A percentile compares a stretch with the other conserved stretches of the same genome.
These are phyloP conservation scores for Basidiobolus meristosporus DNA, from an alignment of 371 early-diverging fungal genomes.

Conservation along the genomic window DNA sequence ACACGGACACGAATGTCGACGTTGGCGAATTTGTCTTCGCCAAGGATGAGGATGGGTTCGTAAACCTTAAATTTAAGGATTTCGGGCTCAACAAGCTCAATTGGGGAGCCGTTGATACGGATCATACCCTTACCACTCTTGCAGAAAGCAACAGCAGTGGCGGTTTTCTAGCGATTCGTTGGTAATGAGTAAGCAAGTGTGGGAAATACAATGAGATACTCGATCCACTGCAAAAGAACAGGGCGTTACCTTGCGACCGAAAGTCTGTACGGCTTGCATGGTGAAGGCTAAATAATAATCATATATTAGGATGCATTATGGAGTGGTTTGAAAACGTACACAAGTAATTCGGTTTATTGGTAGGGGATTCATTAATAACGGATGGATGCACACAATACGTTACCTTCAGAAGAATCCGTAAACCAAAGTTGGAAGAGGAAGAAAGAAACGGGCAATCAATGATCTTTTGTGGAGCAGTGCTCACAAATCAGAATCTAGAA, in stretches of 20 bases:
- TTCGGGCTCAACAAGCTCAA: constrained; percentile 92
- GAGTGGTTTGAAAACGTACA: too few species aligned
- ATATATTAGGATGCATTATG: too few species aligned
- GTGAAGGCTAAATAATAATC: too few species aligned
- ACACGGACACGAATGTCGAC: constrained; percentile 96
- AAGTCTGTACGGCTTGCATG: constrained; percentile 10
- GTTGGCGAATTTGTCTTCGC: constrained; percentile 88
- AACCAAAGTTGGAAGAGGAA: too few species aligned
- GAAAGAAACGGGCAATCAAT: too few species aligned
- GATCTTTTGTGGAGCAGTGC: too few species aligned
- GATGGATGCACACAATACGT: too few species aligned
- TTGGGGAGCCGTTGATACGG: constrained; percentile 94
- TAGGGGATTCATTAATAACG: too few species aligned
- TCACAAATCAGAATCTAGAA: too few species aligned
- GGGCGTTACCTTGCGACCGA: constrained; percentile 9
- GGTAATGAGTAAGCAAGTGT: not conserved
- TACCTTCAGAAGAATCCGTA: too few species aligned
- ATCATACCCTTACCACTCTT: constrained; percentile 93
- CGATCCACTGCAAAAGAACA: not conserved
- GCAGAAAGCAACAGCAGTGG: constrained; percentile 98
- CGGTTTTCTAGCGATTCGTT: constrained; percentile 92
- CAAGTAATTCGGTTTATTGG: too few species aligned
- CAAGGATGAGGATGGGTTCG: constrained; percentile 95
- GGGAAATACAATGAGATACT: too few species aligned
- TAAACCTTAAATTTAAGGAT: constrained; percentile 95